Base-by-base conservation (phyloP, 208 protist species). In the Acanthamoeba quina region DNA sequence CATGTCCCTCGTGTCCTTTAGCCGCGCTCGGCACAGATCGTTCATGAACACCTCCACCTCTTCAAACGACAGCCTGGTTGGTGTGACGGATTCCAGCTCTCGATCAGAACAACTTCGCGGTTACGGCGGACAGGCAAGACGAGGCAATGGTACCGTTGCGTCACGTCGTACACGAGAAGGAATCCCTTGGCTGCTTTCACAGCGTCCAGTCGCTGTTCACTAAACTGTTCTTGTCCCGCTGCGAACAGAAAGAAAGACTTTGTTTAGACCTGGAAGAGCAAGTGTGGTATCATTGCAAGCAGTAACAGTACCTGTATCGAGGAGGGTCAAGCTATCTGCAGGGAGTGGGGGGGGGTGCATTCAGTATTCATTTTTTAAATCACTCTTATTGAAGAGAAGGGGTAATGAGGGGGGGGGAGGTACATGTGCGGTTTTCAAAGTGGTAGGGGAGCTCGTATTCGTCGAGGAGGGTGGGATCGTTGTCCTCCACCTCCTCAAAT, bases 41-140 rank as follows among this genome's bases (percentile, higher is more conserved):
- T 91, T 91, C 37, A 91, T 37, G 44, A 91, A 91, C 17, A 24
- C 44, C 41, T 91, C 85, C 41, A 91, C 60, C 85, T 91, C 85
- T 5, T 91, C 85, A 52, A 91, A 91, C 4, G 85, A 91, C 6
- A 74, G 13, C 58, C 85, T 91, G 80, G 10, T 9, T 21, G 47
- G 26, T 13, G 21, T 3, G 1, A 37, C 29, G 15, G 21, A 26
- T 37, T 34, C 26, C 21, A 89, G 17, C 13, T 24, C 64, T 58
- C 54, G 0, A 5, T 58, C 17, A 47, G 24, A 44, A 6, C 29
- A 47, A 1, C 29, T 2, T 2, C 4, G n/a, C 47, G 47, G 78
- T n/a, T n/a, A 41, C 31, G 5, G 1, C 29, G n/a, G 26, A 31
- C 4, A 15, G n/a, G 13, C 0, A 34, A 21, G 29, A 83, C 1